Evolutionary conservation across 1,284 basidiomycete species (phyloP).

Genomic region (Stereum hirsutum): DNA sequence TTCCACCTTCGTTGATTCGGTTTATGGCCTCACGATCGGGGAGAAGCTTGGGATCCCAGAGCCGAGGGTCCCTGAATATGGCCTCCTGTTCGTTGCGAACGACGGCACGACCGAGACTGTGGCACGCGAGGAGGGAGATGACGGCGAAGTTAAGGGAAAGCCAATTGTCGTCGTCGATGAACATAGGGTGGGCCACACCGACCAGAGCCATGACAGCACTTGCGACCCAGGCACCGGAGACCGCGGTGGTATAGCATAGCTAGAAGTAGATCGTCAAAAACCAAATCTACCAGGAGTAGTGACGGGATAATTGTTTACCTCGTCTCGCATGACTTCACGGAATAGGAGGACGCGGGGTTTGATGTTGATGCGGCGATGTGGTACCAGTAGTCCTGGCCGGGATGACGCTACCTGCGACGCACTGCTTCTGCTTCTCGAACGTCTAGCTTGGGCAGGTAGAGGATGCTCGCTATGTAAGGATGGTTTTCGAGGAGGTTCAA

Average conservation of each 20-base stretch:
- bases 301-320: slow-evolving; percentile 30
- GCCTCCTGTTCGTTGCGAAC: slow-evolving; percentile 54
- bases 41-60: slow-evolving; percentile 27
- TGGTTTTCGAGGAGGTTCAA: slow-evolving; percentile 4
- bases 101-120: slow-evolving; percentile 54
- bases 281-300: background rate
- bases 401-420: too few relatives aligned
- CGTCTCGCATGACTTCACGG: slow-evolving; percentile 44
- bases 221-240: slow-evolving; percentile 39
- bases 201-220: slow-evolving; percentile 41
- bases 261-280: slow-evolving; percentile 13
- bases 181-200: slow-evolving; percentile 35
- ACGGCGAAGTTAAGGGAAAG: slow-evolving; percentile 47
- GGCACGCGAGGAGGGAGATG: slow-evolving; percentile 47
- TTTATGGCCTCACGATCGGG: slow-evolving; percentile 13
- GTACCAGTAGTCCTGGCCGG: slow-evolving; percentile 3
- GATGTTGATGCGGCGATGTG: background rate
- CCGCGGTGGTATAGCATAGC: slow-evolving; percentile 50
- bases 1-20: too few relatives aligned
- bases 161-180: slow-evolving; percentile 41
- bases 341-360: slow-evolving; percentile 6
- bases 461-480: slow-evolving; percentile 15
- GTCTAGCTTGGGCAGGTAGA: slow-evolving; percentile 15
- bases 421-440: too few relatives aligned
- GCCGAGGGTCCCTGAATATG: slow-evolving; percentile 38